phyloP scores from a whole-genome alignment of 2,329 filamentous ascomycete genomes.

The Colletotrichum sidae region DNA sequence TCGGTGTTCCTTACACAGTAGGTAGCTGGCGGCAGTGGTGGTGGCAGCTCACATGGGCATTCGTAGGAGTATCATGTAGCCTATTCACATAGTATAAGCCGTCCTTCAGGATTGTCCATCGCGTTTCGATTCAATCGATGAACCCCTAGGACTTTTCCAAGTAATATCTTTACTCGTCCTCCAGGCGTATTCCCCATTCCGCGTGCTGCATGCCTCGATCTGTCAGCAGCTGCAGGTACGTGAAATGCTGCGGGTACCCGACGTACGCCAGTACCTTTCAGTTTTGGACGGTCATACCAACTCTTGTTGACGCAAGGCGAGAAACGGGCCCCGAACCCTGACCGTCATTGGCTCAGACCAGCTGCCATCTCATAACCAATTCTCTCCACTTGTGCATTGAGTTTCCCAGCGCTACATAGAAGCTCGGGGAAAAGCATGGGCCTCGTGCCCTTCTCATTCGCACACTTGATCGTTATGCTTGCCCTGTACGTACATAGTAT shows the following conservation, averaged over 20 bases:
- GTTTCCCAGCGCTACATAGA: neutral
- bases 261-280: neutral
- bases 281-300: neutral
- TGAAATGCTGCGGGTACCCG: neutral
- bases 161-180: neutral
- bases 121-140: neutral
- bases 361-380: slow-evolving; percentile 25
- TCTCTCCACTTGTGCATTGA: neutral
- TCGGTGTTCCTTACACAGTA: neutral
- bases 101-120: neutral
- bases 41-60: slow-evolving; percentile 8
- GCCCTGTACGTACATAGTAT: neutral
- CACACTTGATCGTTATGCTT: too few relatives aligned
- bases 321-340: neutral
- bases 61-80: neutral
- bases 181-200: neutral
- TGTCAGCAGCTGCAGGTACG: slow-evolving; percentile 28
- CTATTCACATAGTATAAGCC: neutral
- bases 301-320: slow-evolving; percentile 16
- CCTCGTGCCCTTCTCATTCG: too few relatives aligned
- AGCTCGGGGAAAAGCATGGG: neutral
- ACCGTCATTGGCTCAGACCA: slow-evolving; percentile 12
- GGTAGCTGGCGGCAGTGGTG: neutral
- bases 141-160: neutral
- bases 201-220: slow-evolving; percentile 6